A percentile compares a stretch with the other conserved stretches of the same genome.
Conservation (phyloP, 345 rosid genomes). For the Syzygium aromaticum region DNA sequence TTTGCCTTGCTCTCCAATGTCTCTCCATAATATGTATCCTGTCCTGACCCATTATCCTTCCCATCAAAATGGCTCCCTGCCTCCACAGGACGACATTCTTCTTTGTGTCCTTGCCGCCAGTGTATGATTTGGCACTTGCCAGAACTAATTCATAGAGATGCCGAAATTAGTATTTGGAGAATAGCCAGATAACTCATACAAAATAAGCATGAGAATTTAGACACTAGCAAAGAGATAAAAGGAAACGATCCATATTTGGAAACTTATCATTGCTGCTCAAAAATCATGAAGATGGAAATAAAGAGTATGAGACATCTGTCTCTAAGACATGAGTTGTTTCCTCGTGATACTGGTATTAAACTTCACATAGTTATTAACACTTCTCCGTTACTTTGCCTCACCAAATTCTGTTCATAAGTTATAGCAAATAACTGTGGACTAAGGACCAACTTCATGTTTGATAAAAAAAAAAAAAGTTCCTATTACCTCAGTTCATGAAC, state of each 20-base stretch:
- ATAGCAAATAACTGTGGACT: neutral
- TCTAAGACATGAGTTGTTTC: neutral
- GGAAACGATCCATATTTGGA: neutral
- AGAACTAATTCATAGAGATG: conserved; percentile 21
- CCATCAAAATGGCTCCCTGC: conserved; percentile 4
- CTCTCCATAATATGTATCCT: neutral
- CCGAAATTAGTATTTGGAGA: neutral
- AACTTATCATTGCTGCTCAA: neutral
- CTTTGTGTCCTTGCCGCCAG: conserved; percentile 48
- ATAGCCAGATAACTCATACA: neutral
- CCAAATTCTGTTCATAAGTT: neutral
- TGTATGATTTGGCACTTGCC: conserved; percentile 43
- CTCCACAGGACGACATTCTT: conserved; percentile 28
- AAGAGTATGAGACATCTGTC: neutral
- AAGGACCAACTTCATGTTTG: neutral
- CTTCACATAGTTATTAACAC: neutral
- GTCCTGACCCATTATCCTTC: conserved; percentile 4
- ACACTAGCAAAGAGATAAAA: neutral
- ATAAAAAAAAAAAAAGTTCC: neutral
- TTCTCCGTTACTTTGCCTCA: neutral
- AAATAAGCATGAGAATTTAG: neutral
- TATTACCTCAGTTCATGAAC: neutral
- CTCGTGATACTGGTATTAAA: neutral
- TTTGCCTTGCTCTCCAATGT: conserved; percentile 5
- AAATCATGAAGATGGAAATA: neutral